A percentile compares a stretch with the other conserved stretches of the same genome.
Evolutionary conservation across 768 basidiomycete genomes (phyloP).

Genomic region (Erythrobasidium yunnanense): DNA sequence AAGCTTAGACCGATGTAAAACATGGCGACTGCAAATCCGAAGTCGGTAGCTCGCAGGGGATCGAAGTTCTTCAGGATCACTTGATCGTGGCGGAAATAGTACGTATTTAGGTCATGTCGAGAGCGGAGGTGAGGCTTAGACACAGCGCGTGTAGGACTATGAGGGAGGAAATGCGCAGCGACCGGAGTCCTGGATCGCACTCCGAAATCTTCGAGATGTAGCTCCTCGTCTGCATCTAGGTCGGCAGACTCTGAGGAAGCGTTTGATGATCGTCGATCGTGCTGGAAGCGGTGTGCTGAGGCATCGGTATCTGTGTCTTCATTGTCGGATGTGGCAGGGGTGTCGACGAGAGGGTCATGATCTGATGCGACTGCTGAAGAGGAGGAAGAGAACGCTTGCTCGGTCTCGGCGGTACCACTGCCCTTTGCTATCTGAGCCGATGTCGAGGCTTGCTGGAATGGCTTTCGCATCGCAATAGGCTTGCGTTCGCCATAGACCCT

Average conservation of each 20-base stretch:
- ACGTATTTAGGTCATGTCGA: constrained; percentile 77
- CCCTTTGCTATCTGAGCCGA: too few species aligned
- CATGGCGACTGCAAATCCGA: constrained; percentile 64
- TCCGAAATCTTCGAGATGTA: background rate
- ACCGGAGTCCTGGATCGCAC: too few species aligned
- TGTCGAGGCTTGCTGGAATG: constrained; percentile 37
- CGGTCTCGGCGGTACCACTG: too few species aligned
- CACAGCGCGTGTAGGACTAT: too few species aligned
- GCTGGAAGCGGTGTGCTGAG: background rate
- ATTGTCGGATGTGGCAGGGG: background rate
- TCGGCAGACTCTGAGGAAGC: background rate
- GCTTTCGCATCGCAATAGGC: constrained; percentile 72
- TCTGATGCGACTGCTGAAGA: too few species aligned
- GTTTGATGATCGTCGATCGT: background rate
- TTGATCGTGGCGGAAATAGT: constrained; percentile 80
- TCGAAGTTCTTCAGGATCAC: constrained; percentile 73
- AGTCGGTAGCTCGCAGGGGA: constrained; percentile 53
- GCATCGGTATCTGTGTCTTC: constrained; percentile 3
- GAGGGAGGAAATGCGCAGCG: too few species aligned
- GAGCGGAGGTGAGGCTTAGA: constrained; percentile 38
- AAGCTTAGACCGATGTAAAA: constrained; percentile 55
- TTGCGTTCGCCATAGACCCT: constrained; percentile 87
- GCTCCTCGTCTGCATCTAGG: background rate
- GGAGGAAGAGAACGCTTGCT: too few species aligned
- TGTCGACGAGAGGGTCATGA: too few species aligned